A percentile compares a stretch with the other conserved stretches of the same genome.
Evolutionary conservation across 257 asterid species (phyloP).

Genomic region (Fraxinus quadrangulata): DNA sequence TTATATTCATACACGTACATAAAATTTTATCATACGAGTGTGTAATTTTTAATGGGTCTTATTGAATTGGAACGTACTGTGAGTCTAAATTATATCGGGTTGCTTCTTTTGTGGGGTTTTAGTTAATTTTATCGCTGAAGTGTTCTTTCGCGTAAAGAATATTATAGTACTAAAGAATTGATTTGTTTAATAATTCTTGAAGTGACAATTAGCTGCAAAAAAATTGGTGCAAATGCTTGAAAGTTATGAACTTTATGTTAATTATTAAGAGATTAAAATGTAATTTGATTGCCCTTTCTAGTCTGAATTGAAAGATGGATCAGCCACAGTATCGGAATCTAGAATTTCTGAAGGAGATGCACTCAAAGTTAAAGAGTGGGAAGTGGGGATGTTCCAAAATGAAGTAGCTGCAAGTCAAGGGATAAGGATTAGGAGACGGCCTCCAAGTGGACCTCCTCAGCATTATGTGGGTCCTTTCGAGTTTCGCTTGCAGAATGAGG

Average conservation of each 20-base stretch:
- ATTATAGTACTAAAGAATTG: too few species aligned
- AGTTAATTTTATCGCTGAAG: background rate
- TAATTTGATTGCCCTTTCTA: constrained; percentile 11
- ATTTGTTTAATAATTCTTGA: background rate
- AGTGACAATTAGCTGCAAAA: constrained; percentile 2
- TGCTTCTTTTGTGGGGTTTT: constrained; percentile 2
- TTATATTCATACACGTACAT: background rate
- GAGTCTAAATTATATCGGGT: constrained; percentile 9
- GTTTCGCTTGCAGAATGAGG: constrained; percentile 77
- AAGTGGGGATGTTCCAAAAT: constrained; percentile 58
- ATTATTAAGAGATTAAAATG: background rate
- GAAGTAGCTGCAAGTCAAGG: constrained; percentile 82
- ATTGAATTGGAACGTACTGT: background rate
- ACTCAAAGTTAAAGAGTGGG: constrained; percentile 69
- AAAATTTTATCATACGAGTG: background rate
- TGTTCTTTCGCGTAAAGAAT: background rate
- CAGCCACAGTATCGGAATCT: constrained; percentile 36
- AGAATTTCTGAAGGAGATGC: constrained; percentile 50
- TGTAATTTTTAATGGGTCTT: constrained; percentile 19
- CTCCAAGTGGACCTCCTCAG: constrained; percentile 72
- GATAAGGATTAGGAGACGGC: constrained; percentile 72
- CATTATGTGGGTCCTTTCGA: constrained; percentile 92
- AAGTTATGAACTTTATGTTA: background rate
- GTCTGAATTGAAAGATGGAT: constrained; percentile 54
- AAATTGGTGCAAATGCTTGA: background rate